Conservation (phyloP, 192 early-diverging fungal species). For the Gryganskiella cystojenkinii region DNA sequence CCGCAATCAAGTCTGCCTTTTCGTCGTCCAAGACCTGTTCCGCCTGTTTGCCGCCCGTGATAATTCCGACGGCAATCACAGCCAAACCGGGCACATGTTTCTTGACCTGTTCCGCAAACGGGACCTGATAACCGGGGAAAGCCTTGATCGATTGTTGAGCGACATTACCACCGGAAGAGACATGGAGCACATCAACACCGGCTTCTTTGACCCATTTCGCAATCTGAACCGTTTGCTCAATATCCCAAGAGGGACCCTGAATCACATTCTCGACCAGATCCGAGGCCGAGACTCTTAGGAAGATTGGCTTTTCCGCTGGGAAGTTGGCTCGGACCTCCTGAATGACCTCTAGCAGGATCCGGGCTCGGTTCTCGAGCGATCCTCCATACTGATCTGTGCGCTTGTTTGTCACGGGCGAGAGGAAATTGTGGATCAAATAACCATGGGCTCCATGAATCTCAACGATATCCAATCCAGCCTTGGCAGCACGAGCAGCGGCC, state of each 20-base stretch:
- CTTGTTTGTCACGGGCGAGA: constrained; percentile 83
- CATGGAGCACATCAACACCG: constrained; percentile 90
- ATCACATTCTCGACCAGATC: constrained; percentile 70
- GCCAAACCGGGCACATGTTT: constrained; percentile 66
- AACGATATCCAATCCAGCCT: constrained; percentile 89
- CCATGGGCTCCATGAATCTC: constrained; percentile 95
- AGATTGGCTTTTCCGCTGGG: constrained; percentile 72
- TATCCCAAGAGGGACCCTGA: constrained; percentile 70
- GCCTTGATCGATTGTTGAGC: constrained; percentile 60
- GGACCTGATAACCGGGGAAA: constrained; percentile 73
- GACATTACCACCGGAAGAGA: constrained; percentile 79
- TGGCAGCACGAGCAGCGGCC: constrained; percentile 74
- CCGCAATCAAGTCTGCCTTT: constrained; percentile 78
- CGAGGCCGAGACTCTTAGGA: constrained; percentile 82
- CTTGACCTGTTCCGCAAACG: constrained; percentile 72
- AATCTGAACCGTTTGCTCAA: constrained; percentile 78
- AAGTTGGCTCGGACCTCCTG: constrained; percentile 72
- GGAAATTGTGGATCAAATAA: constrained; percentile 85
- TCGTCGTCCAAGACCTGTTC: constrained; percentile 71
- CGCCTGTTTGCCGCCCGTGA: constrained; percentile 74
- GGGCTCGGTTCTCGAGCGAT: constrained; percentile 85
- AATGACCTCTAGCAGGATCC: constrained; percentile 67
- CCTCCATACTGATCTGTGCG: constrained; percentile 96
- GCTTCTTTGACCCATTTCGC: constrained; percentile 63
- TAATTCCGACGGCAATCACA: constrained; percentile 75